Percentiles rank a stretch among this genome's conserved stretches.
phyloP scores from a whole-genome alignment of 441 rosid species.

The Gossypium schwendimanii region DNA sequence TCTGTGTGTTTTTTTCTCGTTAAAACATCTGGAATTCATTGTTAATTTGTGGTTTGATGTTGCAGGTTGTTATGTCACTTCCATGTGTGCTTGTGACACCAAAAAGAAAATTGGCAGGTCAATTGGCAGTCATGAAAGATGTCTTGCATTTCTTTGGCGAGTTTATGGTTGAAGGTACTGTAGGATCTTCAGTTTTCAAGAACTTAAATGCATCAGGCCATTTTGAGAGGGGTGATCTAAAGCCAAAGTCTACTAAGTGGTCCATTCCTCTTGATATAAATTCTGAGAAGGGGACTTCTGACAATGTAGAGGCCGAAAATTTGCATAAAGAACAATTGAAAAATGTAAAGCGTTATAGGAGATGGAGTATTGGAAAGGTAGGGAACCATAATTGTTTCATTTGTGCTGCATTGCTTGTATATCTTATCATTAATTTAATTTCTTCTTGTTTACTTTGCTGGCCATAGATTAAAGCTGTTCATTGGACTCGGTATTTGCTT shows the following conservation, averaged over 20 bases:
- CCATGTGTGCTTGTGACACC: constrained; percentile 90
- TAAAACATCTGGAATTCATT: constrained; percentile 14
- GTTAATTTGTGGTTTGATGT: constrained; percentile 24
- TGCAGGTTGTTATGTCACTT: constrained; percentile 76
- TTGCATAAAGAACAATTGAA: constrained; percentile 45
- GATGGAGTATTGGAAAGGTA: constrained; percentile 93
- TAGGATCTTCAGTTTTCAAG: constrained; percentile 85
- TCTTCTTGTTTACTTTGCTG: constrained; percentile 19
- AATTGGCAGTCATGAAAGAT: constrained; percentile 73
- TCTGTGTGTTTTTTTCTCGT: not conserved
- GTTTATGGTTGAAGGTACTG: constrained; percentile 89
- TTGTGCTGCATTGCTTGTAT: constrained; percentile 11
- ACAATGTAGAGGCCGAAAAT: constrained; percentile 43
- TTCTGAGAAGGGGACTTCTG: constrained; percentile 43
- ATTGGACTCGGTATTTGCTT: constrained; percentile 96
- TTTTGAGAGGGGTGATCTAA: constrained; percentile 62
- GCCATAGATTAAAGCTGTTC: constrained; percentile 74
- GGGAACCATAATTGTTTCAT: constrained; percentile 14
- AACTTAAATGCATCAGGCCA: constrained; percentile 44
- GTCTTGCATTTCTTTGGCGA: constrained; percentile 93
- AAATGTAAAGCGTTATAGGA: constrained; percentile 77
- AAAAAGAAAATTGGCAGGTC: constrained; percentile 91
- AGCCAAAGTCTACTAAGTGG: constrained; percentile 56
- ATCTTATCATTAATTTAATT: constrained; percentile 23
- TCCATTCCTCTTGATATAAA: constrained; percentile 36